Percentiles rank a stretch among this genome's conserved stretches.
phyloP scores from a whole-genome alignment of 768 basidiomycete species.

The Hysterangium stoloniferum region DNA sequence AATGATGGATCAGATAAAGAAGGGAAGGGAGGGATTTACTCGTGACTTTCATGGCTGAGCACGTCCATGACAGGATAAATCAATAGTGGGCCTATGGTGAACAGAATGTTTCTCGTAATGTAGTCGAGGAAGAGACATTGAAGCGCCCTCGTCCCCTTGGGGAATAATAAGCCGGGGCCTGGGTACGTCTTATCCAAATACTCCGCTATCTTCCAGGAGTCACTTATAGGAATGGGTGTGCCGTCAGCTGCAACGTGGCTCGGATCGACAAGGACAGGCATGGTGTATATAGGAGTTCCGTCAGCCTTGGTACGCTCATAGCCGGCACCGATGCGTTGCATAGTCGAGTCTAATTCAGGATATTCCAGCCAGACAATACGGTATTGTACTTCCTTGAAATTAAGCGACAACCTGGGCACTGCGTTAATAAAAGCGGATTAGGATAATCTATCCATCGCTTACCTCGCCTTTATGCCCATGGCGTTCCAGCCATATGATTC shows the following conservation, averaged over 20 bases:
- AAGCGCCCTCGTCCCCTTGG: conserved; percentile 29
- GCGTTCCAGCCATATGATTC: too few relatives aligned
- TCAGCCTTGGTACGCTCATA: conserved; percentile 28
- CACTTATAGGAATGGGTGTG: conserved; percentile 30
- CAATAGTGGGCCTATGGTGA: too few relatives aligned
- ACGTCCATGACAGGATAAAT: too few relatives aligned
- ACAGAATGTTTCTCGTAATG: too few relatives aligned
- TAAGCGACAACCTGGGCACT: conserved; percentile 33
- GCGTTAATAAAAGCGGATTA: too few relatives aligned
- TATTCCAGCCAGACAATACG: conserved; percentile 46
- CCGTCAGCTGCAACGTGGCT: conserved; percentile 7
- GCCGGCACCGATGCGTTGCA: conserved; percentile 29
- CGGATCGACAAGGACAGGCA: conserved; percentile 44
- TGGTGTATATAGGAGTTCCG: conserved; percentile 32
- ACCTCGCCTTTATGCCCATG: too few relatives aligned
- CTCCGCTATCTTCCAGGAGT: conserved; percentile 38
- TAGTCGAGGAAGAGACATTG: conserved; percentile 29
- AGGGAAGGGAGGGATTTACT: too few relatives aligned
- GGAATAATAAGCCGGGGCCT: conserved; percentile 32
- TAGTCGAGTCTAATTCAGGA: conserved; percentile 35
- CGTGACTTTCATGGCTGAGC: too few relatives aligned
- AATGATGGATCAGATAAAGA: too few relatives aligned
- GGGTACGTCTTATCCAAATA: conserved; percentile 47
- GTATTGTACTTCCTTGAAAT: conserved; percentile 35
- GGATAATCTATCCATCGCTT: too few relatives aligned